Conservation (phyloP, 345 rosid genomes). For the Sonneratia caseolaris region DNA sequence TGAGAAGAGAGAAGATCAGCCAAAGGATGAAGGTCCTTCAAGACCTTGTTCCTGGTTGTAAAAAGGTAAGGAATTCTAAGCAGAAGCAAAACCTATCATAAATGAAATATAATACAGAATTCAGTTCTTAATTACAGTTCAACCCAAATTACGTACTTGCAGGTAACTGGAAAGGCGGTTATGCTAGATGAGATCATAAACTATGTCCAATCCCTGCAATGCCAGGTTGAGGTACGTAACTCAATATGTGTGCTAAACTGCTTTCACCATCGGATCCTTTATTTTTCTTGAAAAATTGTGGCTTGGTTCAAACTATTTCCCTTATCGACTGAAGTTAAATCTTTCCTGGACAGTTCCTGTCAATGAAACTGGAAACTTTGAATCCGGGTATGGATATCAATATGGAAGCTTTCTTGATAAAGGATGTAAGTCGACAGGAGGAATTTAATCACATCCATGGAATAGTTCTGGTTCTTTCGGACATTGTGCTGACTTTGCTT, state of each 20-base stretch:
- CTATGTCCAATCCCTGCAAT: constrained; percentile 91
- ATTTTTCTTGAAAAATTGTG: not conserved
- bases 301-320: not conserved
- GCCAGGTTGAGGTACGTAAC: constrained; percentile 75
- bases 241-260: not conserved
- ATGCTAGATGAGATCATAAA: constrained; percentile 97
- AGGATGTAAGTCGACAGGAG: constrained; percentile 41
- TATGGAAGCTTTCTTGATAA: constrained; percentile 44
- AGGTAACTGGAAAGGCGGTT: constrained; percentile 79
- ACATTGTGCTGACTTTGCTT: not conserved
- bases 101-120: not conserved
- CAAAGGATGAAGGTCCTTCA: constrained; percentile 90
- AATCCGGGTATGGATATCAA: constrained; percentile 64
- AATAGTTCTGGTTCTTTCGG: too few relatives aligned
- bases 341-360: constrained; percentile 50
- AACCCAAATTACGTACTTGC: not conserved
- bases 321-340: not conserved
- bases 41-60: constrained; percentile 93
- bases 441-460: not conserved
- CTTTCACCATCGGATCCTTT: not conserved
- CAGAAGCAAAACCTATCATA: not conserved
- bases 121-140: not conserved
- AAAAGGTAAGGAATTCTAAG: constrained; percentile 28
- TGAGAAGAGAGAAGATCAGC: constrained; percentile 86
- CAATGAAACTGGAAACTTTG: constrained; percentile 83